Evolutionary conservation across 371 early-diverging fungal genomes (phyloP), one percentile per base, ranked within the genome.

Genomic region (Batrachochytrium dendrobatidis): DNA sequence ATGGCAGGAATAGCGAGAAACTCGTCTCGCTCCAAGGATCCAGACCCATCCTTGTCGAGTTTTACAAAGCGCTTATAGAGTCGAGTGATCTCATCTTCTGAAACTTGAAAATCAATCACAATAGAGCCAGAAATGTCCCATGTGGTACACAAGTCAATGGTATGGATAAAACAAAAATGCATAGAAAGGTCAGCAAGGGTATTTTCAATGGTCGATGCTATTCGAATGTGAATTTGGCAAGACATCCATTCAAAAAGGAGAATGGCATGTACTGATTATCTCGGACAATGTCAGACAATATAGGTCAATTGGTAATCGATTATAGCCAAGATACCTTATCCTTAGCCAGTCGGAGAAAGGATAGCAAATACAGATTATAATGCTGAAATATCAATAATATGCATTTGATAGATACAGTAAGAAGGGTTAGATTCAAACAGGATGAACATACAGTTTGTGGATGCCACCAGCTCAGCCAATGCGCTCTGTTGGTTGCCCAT

Each of bases 41-140:
- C 98, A 24, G 86, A 86, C 22, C 90, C 85, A 73, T 95, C 92
- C 77, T 91, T 94, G 79, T 98, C 98, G 28, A 98, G 83, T 69
- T 95, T 94, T 69, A 90, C 86, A 65, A 95, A 95, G 20, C 94
- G 88, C 64, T 95, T 94, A 81, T 98, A 93, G 18, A 98, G 83
- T n/a, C 95, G 79, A 65, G 93, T 89, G 66, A 95, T 89, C 77
- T 98, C 96, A 58, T 94, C 94, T 20, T 87, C 86, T 33, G 92
- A 87, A 66, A 95, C 66, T 63, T 17, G 28, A 22, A 3, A 28
- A n/a, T 31, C 15, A 22, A 32, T 26, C n/a, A n/a, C n/a, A n/a
- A n/a, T n/a, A n/a, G n/a, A n/a, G n/a, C n/a, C 28, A 25, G 28
- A 7, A 28, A 26, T 26, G 18, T 59, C n/a, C 25, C 7, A 18